These are phyloP conservation scores for Larix sibirica DNA, from an alignment of 83 land plant species.

Conservation along the genomic window DNA sequence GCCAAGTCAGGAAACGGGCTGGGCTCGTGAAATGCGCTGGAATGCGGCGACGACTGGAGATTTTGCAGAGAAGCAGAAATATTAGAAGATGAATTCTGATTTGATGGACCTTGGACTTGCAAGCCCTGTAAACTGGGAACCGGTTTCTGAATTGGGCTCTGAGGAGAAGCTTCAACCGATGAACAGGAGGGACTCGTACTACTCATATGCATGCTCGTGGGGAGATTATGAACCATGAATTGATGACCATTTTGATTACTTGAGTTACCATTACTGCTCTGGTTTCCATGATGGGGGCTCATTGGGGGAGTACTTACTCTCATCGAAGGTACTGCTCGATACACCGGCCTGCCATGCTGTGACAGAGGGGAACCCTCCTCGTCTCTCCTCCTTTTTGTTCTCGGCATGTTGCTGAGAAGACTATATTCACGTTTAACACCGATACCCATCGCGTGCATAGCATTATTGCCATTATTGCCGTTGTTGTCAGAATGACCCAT, in stretches of 20 bases:
- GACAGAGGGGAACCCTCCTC: conserved; percentile 7
- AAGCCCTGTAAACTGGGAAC: neutral
- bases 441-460: neutral
- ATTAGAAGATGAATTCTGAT: neutral
- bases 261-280: neutral
- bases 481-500: conserved; percentile 9
- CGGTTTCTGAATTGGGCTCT: conserved; percentile 12
- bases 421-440: conserved; percentile 11
- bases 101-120: neutral
- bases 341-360: neutral
- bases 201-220: neutral
- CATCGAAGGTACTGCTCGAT: neutral
- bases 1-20: conserved; percentile 30
- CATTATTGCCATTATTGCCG: neutral
- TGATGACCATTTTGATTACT: conserved; percentile 8
- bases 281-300: conserved; percentile 3
- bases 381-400: conserved; percentile 10
- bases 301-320: neutral
- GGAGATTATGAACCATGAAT: neutral
- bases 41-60: conserved; percentile 1
- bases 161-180: conserved; percentile 5
- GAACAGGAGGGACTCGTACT: neutral
- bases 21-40: conserved; percentile 16
- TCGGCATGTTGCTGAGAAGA: neutral
- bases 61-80: neutral